Conservation (phyloP, 1,284 basidiomycete species). For the Vanrija sp. region DNA sequence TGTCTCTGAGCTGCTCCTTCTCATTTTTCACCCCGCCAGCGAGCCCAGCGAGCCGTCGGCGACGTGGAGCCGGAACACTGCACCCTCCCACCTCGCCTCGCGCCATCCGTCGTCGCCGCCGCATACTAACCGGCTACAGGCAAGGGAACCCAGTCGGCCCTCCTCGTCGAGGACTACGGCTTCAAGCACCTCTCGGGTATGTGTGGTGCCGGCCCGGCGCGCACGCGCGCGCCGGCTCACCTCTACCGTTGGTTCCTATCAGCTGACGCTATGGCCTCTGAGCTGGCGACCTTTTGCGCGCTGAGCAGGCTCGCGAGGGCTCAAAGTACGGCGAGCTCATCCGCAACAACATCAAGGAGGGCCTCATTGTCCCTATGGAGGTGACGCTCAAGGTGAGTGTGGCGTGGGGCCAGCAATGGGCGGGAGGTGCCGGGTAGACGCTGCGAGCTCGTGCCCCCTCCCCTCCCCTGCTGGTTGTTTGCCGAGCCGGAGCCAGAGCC, state of each 20-base stretch:
- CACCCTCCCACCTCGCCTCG: too few species aligned
- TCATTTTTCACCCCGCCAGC: neutral
- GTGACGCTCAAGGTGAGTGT: slow-evolving; percentile 76
- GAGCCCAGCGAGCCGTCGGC: too few species aligned
- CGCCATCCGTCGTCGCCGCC: too few species aligned
- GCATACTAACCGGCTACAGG: slow-evolving; percentile 54
- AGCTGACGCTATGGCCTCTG: neutral
- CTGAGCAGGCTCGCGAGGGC: slow-evolving; percentile 82
- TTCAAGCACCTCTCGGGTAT: slow-evolving; percentile 93
- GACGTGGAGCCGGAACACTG: too few species aligned
- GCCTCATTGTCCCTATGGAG: slow-evolving; percentile 93
- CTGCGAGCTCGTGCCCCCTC: too few species aligned
- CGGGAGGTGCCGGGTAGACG: too few species aligned
- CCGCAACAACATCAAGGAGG: slow-evolving; percentile 83
- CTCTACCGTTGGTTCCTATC: too few species aligned
- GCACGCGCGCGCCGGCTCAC: neutral
- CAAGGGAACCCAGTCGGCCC: slow-evolving; percentile 92
- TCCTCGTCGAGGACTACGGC: slow-evolving; percentile 79
- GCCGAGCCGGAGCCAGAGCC: neutral
- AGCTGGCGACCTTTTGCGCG: slow-evolving; percentile 96
- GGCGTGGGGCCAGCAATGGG: too few species aligned
- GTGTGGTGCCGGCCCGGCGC: slow-evolving; percentile 13
- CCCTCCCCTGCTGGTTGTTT: neutral
- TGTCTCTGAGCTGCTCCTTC: too few species aligned
- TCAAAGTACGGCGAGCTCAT: slow-evolving; percentile 86